Evolutionary conservation across 371 early-diverging fungal genomes (phyloP), one percentile per base, ranked within the genome.

Genomic region (Mortierella sp.): DNA sequence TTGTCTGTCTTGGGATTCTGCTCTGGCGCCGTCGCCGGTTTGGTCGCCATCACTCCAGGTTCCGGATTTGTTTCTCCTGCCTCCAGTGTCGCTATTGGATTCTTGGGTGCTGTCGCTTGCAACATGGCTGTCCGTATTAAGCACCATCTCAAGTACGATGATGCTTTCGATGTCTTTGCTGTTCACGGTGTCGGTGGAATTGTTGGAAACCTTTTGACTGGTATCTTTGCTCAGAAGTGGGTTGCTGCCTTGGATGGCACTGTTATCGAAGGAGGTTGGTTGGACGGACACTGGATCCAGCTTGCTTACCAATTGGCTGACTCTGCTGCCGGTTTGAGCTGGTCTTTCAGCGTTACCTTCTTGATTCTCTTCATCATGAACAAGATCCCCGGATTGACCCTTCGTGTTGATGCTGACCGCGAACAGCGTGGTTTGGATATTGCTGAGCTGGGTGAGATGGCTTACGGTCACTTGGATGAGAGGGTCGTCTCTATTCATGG

Each of bases 21-120:
- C 84, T 93, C 95, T 5, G 98, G 97, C 37, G 96, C 95, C 22
- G 94, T 98, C 39, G 91, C 96, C 14, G 98, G 96, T 12, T 85
- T 97, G n/a, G 98, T 97, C 5, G 91, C 94, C 18, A 96, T 97
- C 70, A 97, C 98, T 0, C 98, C 98, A 12, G 96, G 89, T 5
- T 90, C 96, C 3, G 98, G 98, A 10, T 97, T 85, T 69, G 96
- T 97, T 30, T 91, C 93, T 0, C 94, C 96, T n/a, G 92, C 90
- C 70, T 90, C 95, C 28, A 88, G 94, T 45, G 89, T 96, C 22
- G 88, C 95, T 4, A 93, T 96, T 68, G 97, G 97, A 22, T 86
- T 93, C 66, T 52, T 92, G 49, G 92, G 91, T 47, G 93, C 90
- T n/a, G 64, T 93, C 58, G 85, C 77, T 22, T 97, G 96, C 85